A percentile compares a stretch with the other conserved stretches of the same genome.
These are phyloP conservation scores for Thelonectria blattea DNA, from an alignment of 2,329 filamentous ascomycete species.

Conservation along the genomic window DNA sequence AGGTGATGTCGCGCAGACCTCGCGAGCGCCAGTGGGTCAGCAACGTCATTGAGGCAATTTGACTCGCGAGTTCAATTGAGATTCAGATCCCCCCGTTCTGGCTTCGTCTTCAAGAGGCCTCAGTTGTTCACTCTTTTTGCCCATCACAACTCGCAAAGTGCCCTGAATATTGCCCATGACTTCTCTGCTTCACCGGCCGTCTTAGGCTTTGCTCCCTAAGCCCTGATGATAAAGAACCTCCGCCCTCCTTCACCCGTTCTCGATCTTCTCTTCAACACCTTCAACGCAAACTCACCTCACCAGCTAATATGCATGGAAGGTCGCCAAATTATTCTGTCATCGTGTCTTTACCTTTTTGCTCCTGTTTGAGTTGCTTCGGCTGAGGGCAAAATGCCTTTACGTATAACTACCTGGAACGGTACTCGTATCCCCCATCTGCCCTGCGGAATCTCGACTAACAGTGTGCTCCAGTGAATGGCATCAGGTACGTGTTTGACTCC, in stretches of 20 bases:
- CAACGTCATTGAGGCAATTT: neutral
- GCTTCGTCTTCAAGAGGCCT: too few species aligned
- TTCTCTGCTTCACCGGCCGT: too few species aligned
- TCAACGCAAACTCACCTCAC: too few species aligned
- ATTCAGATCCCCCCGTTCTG: too few species aligned
- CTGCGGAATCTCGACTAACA: constrained; percentile 6
- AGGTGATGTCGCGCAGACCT: constrained; percentile 41
- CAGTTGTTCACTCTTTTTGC: too few species aligned
- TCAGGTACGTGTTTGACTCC: constrained; percentile 59
- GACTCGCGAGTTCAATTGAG: too few species aligned
- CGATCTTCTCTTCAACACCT: neutral
- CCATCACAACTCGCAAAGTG: too few species aligned
- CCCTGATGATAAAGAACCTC: too few species aligned
- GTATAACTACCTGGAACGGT: constrained; percentile 91
- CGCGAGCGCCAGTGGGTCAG: constrained; percentile 26
- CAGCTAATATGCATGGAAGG: neutral
- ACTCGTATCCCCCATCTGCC: constrained; percentile 35
- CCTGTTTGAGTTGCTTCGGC: too few species aligned
- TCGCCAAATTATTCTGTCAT: neutral
- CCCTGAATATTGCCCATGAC: too few species aligned
- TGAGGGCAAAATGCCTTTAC: constrained; percentile 66
- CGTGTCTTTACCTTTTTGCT: neutral
- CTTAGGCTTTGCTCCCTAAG: too few species aligned
- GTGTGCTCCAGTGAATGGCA: constrained; percentile 71
- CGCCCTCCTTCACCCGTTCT: neutral